Percentiles rank a stretch among this genome's conserved stretches.
These are phyloP conservation scores for Hypoxylon fuscum DNA, from an alignment of 495 filamentous ascomycete genomes.

Conservation along the genomic window DNA sequence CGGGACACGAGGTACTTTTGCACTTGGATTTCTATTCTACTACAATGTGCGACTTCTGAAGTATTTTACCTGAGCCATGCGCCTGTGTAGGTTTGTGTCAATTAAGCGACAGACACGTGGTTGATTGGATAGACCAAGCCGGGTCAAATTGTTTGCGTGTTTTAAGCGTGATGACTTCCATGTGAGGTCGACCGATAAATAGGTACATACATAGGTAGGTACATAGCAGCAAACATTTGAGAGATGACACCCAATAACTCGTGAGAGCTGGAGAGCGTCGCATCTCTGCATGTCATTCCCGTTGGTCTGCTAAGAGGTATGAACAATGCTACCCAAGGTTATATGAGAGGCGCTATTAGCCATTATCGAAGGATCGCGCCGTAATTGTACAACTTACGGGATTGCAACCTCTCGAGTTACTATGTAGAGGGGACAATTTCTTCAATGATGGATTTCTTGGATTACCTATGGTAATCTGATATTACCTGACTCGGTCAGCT, in stretches of 20 bases:
- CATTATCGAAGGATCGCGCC: conserved; percentile 10
- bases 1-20: too few species aligned
- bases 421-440: background rate
- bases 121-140: background rate
- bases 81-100: background rate
- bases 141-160: background rate
- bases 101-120: background rate
- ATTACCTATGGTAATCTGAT: too few species aligned
- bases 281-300: conserved; percentile 35
- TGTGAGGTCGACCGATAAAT: background rate
- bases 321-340: conserved; percentile 13
- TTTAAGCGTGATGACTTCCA: too few species aligned
- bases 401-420: conserved; percentile 6
- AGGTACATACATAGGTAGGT: too few species aligned
- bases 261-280: background rate
- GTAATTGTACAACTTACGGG: background rate
- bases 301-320: conserved; percentile 7
- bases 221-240: too few species aligned
- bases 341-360: conserved; percentile 13
- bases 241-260: too few species aligned
- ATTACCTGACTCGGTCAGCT: too few species aligned
- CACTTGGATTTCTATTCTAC: too few species aligned
- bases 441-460: too few species aligned
- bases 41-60: too few species aligned
- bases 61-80: background rate